Evolutionary conservation across 1,139 yeast species (phyloP), one percentile per base, ranked within the genome.

Genomic region (Geotrichum carabidarum): DNA sequence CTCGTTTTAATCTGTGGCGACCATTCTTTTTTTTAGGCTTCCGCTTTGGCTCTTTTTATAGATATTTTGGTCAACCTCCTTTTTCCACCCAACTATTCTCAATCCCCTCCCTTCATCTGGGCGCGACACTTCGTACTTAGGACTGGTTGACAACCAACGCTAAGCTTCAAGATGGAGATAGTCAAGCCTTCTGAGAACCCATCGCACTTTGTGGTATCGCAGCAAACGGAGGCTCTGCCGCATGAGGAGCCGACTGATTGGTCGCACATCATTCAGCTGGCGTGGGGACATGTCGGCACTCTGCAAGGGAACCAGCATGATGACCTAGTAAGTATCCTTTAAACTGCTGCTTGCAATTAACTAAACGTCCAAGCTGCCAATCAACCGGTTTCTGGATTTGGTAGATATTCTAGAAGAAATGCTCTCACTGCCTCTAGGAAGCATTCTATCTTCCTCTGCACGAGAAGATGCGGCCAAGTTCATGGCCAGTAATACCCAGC

Each of bases 391-490:
- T 8, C 49, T 52, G 11, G 55, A 52, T 9, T 40, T 52, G 15
- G 55, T 52, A 3, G 51, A 52, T 34, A 35, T 38, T 34, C 17
- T 52, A 18, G 55, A 52, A 31, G 48, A 48, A 17, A 40, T 52
- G 11, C 44, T 52, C 4, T 27, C 44, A 6, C 45, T 52, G 8
- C 55, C 55, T 1, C 30, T 17, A 3, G 55, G 55, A 8, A 44
- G 50, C 2, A 52, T 52, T 14, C 37, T 52, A 14, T 40, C 49
- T 32, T n/a, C 50, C 8, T 40, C 47, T 1, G 51, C 51, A 11
- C n/a, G 55, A 43, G 38, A 52, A n/a, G 18, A 31, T 8, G 55
- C 51, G 8, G 30, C 9, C 22, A 22, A 27, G 11, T 52, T 52
- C 46, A 46, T 52, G 38, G 44, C 43, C 9, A 43, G 30, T 4